Base-by-base conservation (phyloP, 148 eudicot genomes). In the Rhododendron mucronatum region DNA sequence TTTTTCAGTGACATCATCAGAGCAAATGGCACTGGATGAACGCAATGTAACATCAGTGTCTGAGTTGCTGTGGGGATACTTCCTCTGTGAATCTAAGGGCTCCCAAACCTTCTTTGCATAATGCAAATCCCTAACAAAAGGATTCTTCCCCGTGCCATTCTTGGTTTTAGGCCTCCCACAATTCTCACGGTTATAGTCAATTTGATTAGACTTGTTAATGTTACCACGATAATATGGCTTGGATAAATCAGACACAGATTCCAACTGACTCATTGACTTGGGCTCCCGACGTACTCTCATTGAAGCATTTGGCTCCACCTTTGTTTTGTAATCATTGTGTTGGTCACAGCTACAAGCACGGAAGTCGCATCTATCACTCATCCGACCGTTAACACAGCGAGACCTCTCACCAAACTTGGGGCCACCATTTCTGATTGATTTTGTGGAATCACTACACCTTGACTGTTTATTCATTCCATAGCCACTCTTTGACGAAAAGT, bases 61-160 rank as follows among this genome's bases (percentile, higher is more conserved):
- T 4, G 95, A 93, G 88, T 90, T 96, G 92, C 95, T 90, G 39
- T 94, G 86, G 44, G 90, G 89, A 79, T 89, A 91, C 86, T 93
- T 94, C 89, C 89, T 96, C 63, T 90, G 95, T 30, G 95, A 92
- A 78, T 96, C 99, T 86, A 95, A 91, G 86, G 98, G 98, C 84
- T 96, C 99, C 99, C 99, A 96, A 69, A 95, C 97, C 92, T 94
- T 92, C 92, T 93, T 95, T 11, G 86, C 89, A 83, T 91, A 88
- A 87, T 89, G 89, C 30, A 81, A 85, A 83, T 93, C 94, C 86
- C 92, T 90, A 44, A 85, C 87, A 86, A 75, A 86, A 61, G 87
- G 63, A 90, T 86, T 91, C 83, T 86, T 85, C 85, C 90, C 92
- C 83, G 69, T 87, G 39, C 86, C 83, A 81, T 86, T 88, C 88